Base-by-base conservation (phyloP, 176 grass and related monocot genomes). In the Triticum turgidum region DNA sequence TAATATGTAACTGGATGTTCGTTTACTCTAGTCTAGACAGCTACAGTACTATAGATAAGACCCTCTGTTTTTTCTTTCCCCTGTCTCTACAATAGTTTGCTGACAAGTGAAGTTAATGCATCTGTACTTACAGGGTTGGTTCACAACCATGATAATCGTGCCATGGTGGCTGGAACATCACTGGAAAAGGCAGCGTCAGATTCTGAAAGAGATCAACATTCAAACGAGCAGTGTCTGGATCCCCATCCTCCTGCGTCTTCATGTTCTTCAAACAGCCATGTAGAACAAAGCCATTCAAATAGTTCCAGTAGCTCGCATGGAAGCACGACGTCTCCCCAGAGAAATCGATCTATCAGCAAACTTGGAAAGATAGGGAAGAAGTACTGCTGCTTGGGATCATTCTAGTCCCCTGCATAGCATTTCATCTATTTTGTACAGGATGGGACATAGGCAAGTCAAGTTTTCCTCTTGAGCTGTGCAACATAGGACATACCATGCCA, bases 321-420 rank as follows among this genome's bases (percentile, higher is more conserved):
- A 33, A 89, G 69, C 39, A 73, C 9, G 7, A 90, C 56, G 27
- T 75, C 72, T 82, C 22, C 73, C 15, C 49, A 11, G 35, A 83
- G 78, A 21, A 34, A 24, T 10, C 81, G 45, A 38, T 74, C 88
- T 71, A 64, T 69, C 35, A 1, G 82, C 5, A 90, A 82, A 69
- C 69, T 93, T 62, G 82, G 82, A 64, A 90, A 86, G 79, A 61
- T 88, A 27, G 88, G 85, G 34, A 90, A 81, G 85, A 92, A 84
- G 56, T 93, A 85, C 74, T 93, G 34, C 58, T 93, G 91, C 59
- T 93, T 88, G 3, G 47, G 25, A 39, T 83, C 85, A 69, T 93
- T 86, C 63, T 86, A 83, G 72, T 47, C 32, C 24, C 59, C 6
- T 54, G 42, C 73, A 61, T 81, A 62, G 41, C 30, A 66, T 90